phyloP scores from a whole-genome alignment of 177 flowering plant genomes.

The Vitis hybrid region DNA sequence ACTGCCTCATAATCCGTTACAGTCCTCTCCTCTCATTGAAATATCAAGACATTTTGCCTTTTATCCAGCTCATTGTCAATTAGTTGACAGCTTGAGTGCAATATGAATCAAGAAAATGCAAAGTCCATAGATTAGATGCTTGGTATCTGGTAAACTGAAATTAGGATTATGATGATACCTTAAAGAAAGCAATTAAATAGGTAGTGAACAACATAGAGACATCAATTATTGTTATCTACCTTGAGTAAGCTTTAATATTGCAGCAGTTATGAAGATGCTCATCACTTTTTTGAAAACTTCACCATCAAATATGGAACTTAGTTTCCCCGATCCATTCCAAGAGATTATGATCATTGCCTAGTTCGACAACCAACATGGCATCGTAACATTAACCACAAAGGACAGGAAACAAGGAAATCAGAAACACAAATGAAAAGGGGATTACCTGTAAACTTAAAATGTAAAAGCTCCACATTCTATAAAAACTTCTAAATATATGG shows the following conservation, averaged over 20 bases:
- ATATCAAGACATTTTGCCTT: background rate
- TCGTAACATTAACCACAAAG: background rate
- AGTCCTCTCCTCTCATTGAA: too few species aligned
- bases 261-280: slow-evolving; percentile 89
- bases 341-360: slow-evolving; percentile 94
- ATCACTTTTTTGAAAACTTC: slow-evolving; percentile 73
- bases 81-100: background rate
- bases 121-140: background rate
- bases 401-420: background rate
- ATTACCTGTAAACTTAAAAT: slow-evolving; percentile 75
- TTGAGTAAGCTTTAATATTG: slow-evolving; percentile 86
- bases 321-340: slow-evolving; percentile 80
- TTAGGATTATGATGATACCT: background rate
- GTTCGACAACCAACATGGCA: slow-evolving; percentile 4
- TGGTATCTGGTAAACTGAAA: background rate
- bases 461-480: slow-evolving; percentile 91
- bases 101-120: background rate
- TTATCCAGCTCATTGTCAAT: background rate
- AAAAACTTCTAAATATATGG: slow-evolving; percentile 91
- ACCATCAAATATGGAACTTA: slow-evolving; percentile 45
- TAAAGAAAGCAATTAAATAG: background rate
- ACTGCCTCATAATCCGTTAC: too few species aligned
- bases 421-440: background rate
- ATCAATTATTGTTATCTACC: slow-evolving; percentile 32
- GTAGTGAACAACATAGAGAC: background rate